phyloP scores from a whole-genome alignment of 345 rosid species.

The Camelina sativa region DNA sequence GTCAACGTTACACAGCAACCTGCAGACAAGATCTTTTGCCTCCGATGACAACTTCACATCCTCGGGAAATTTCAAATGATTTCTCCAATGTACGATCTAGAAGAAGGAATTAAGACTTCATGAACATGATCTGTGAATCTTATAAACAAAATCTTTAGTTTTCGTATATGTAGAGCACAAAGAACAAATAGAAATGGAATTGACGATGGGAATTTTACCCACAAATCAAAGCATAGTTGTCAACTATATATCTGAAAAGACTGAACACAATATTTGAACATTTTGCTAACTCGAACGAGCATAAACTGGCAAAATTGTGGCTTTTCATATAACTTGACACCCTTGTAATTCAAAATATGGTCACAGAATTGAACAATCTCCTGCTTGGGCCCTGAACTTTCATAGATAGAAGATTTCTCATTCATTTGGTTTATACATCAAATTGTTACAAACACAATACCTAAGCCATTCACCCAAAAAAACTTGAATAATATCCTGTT shows the following conservation, averaged over 20 bases:
- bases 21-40: conserved; percentile 89
- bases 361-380: not conserved
- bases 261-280: conserved; percentile 1
- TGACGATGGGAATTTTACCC: not conserved
- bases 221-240: conserved; percentile 8
- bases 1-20: conserved; percentile 86
- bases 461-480: not conserved
- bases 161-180: conserved; percentile 3
- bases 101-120: conserved; percentile 32
- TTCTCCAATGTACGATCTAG: conserved; percentile 95
- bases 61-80: conserved; percentile 85
- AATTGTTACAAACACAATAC: not conserved
- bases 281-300: conserved; percentile 2
- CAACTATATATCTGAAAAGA: conserved; percentile 6
- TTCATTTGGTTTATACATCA: not conserved
- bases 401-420: not conserved
- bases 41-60: conserved; percentile 67
- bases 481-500: not conserved
- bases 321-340: not conserved
- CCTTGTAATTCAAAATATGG: not conserved
- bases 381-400: conserved; percentile 2
- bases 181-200: not conserved
- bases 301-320: conserved; percentile 2
- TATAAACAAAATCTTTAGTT: conserved; percentile 12
- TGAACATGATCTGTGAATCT: conserved; percentile 30